phyloP scores from a whole-genome alignment of 768 basidiomycete species.

The Amanita brunnescens region DNA sequence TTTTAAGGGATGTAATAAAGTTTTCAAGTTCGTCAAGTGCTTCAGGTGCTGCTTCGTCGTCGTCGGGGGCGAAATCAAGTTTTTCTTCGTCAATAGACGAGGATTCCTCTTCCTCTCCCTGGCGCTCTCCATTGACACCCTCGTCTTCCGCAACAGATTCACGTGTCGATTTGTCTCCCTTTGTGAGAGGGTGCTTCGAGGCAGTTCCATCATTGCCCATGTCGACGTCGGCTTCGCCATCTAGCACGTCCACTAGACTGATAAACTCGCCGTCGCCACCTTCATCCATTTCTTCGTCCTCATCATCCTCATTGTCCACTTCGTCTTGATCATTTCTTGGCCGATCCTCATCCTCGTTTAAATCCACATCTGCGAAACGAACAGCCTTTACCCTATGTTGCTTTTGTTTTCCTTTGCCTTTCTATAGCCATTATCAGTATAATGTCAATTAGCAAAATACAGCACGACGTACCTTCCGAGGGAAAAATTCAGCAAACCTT shows the following conservation, averaged over 20 bases:
- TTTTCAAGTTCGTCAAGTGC: conserved; percentile 62
- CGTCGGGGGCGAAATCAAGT: conserved; percentile 36
- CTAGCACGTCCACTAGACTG: conserved; percentile 57
- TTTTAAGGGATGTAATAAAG: conserved; percentile 63
- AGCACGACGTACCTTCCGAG: conserved; percentile 27
- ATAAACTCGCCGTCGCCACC: conserved; percentile 49
- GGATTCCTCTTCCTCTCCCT: conserved; percentile 27
- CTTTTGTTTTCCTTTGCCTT: conserved; percentile 21
- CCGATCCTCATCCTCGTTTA: conserved; percentile 48
- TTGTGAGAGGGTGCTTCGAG: conserved; percentile 8
- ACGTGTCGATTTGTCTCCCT: not conserved
- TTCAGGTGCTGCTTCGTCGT: conserved; percentile 43
- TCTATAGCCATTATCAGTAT: conserved; percentile 12
- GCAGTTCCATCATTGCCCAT: conserved; percentile 27
- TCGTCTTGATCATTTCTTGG: conserved; percentile 29
- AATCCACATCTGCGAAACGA: conserved; percentile 48
- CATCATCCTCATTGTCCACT: conserved; percentile 29
- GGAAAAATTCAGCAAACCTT: conserved; percentile 60
- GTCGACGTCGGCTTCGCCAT: conserved; percentile 48
- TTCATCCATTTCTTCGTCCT: conserved; percentile 39
- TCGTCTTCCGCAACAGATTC: conserved; percentile 29
- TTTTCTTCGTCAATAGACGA: conserved; percentile 39
- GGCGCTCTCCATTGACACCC: conserved; percentile 20
- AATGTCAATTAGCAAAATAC: conserved; percentile 3
- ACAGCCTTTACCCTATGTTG: conserved; percentile 24